A percentile compares a stretch with the other conserved stretches of the same genome.
These are phyloP conservation scores for Lasiosphaeria ovina DNA, from an alignment of 495 filamentous ascomycete species.

Conservation along the genomic window DNA sequence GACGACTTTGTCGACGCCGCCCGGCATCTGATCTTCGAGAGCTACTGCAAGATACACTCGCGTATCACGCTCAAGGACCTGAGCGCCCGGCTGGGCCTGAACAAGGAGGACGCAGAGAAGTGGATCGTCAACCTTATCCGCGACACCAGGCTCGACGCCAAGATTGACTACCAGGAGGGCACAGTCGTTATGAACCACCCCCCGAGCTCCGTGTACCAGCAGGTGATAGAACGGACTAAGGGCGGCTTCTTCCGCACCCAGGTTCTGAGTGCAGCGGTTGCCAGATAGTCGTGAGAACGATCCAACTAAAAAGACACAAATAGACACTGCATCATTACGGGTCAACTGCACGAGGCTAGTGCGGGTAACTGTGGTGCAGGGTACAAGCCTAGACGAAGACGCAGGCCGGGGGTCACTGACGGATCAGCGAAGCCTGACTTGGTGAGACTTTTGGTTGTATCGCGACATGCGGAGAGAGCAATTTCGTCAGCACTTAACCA, in stretches of 20 bases:
- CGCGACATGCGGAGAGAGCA: too few relatives aligned
- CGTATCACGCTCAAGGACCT: constrained; percentile 97
- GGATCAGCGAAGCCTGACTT: too few relatives aligned
- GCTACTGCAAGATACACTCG: constrained; percentile 99
- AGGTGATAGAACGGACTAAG: constrained; percentile 96
- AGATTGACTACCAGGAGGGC: constrained; percentile 98
- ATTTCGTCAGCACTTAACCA: too few relatives aligned
- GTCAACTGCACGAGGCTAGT: too few relatives aligned
- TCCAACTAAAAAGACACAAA: too few relatives aligned
- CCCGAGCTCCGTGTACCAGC: constrained; percentile 95
- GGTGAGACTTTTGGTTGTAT: too few relatives aligned
- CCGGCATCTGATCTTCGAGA: constrained; percentile 93
- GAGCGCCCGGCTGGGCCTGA: constrained; percentile 82
- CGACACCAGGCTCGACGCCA: constrained; percentile 94
- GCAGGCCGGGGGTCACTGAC: too few relatives aligned
- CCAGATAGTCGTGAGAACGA: constrained; percentile 28
- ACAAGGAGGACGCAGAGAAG: constrained; percentile 94
- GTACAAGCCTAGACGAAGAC: too few relatives aligned
- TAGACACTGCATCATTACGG: too few relatives aligned
- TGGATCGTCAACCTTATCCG: constrained; percentile 99
- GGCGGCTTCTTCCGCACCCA: constrained; percentile 89
- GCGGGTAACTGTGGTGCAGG: too few relatives aligned
- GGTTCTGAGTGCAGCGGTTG: constrained; percentile 62
- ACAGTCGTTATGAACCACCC: constrained; percentile 99
- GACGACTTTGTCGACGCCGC: constrained; percentile 93